Percentiles rank a stretch among this genome's conserved stretches.
Conservation (phyloP, 1,139 yeast species). For the Suhomyces taliae region DNA sequence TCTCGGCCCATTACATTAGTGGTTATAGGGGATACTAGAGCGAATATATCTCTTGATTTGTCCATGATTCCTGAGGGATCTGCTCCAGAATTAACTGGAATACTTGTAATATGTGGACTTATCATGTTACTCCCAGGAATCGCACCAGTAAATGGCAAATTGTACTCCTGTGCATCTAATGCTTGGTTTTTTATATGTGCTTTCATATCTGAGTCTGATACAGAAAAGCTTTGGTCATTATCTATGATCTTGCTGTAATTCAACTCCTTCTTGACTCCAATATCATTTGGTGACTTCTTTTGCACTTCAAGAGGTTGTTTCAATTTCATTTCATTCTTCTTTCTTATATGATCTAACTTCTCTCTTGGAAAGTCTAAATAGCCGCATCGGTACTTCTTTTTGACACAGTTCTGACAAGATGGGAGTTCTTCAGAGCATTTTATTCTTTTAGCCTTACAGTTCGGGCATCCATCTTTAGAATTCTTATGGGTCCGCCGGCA, state of each 20-base stretch:
- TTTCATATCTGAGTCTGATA: neutral
- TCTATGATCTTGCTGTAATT: neutral
- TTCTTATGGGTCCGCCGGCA: slow-evolving; percentile 48
- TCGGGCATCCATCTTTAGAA: slow-evolving; percentile 49
- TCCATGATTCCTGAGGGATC: slow-evolving; percentile 1
- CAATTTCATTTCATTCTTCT: slow-evolving; percentile 31
- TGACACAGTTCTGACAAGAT: slow-evolving; percentile 39
- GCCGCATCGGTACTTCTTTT: slow-evolving; percentile 43
- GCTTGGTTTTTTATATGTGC: neutral
- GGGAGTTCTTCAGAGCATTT: slow-evolving; percentile 49
- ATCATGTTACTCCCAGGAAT: neutral
- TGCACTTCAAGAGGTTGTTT: neutral
- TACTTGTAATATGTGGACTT: neutral
- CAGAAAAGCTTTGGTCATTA: neutral
- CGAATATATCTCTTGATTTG: slow-evolving; percentile 14
- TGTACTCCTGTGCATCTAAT: neutral
- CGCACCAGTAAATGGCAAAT: neutral
- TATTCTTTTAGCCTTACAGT: slow-evolving; percentile 45
- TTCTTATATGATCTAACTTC: slow-evolving; percentile 32
- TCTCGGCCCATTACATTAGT: slow-evolving; percentile 14
- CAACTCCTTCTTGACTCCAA: neutral
- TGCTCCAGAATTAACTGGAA: neutral
- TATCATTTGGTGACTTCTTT: slow-evolving; percentile 5
- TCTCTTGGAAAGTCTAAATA: slow-evolving; percentile 44
- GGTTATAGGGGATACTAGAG: slow-evolving; percentile 15